Base-by-base conservation (phyloP, 1,284 basidiomycete species). In the Ganoderma multipileum region DNA sequence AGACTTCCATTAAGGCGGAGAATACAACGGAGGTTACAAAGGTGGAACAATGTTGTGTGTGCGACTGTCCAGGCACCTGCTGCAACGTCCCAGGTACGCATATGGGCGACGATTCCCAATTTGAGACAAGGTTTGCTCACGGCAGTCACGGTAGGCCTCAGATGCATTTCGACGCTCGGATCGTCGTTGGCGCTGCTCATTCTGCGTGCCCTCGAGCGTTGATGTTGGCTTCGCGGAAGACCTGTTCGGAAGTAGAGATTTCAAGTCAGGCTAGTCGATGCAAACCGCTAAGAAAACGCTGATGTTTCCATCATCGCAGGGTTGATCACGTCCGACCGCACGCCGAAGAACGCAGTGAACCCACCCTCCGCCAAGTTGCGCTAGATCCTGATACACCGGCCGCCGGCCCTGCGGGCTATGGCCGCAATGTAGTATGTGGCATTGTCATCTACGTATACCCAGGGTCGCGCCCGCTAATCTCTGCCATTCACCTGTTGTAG, bases 21-120 rank as follows among this genome's bases (percentile, higher is more conserved):
- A 60, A 60, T 23, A 65, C 65, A 66, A 66, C 23, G 65, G 59
- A 52, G 52, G 42, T 26, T 18, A 16, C 65, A 61, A 39, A 61
- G 59, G 36, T 8, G 59, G 59, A 60, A 61, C 47, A 66, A 66
- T 38, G 52, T 28, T 39, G 38, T 60, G 58, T 60, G 38, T 60
- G 38, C 58, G 58, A 41, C 58, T 60, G 58, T 60, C 36, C 58
- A 60, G 58, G 58, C 58, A 60, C 58, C 58, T 28, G 58, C 23
- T 36, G 28, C 20, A 23, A 14, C 38, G 8, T 28, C 36, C 38
- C 38, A 66, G 60, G 65, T 62, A 62, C 64, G 59, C 47, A 65
- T 33, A 66, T 54, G 64, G 20, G 47, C 33, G 52, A 62, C 23
- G 30, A 30, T 66, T 66, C 28, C 65, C 65, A 55, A 60, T 55